These are phyloP conservation scores for Camillea tinctor DNA, from an alignment of 2,329 filamentous ascomycete genomes.

Conservation along the genomic window DNA sequence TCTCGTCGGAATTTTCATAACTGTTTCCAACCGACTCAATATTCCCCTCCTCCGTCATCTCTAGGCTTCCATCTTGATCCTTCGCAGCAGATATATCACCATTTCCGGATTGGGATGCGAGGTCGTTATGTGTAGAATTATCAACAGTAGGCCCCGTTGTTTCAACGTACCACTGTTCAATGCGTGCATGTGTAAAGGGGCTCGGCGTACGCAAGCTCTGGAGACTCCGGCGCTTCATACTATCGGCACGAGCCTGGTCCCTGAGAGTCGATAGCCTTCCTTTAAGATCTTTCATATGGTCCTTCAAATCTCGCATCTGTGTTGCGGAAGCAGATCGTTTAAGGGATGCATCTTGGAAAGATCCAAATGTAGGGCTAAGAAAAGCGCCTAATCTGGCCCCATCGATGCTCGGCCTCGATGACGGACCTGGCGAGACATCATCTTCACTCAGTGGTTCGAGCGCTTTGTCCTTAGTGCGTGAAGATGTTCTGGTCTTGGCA, in stretches of 20 bases:
- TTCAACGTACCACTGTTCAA: constrained; percentile 52
- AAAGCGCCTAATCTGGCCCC: constrained; percentile 37
- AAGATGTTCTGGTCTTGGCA: constrained; percentile 37
- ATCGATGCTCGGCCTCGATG: constrained; percentile 23
- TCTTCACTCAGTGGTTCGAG: constrained; percentile 57
- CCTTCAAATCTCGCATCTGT: constrained; percentile 71
- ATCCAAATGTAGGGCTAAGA: constrained; percentile 46
- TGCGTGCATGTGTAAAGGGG: constrained; percentile 70
- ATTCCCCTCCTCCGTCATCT: constrained; percentile 17
- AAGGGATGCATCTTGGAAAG: constrained; percentile 46
- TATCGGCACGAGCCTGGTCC: constrained; percentile 76
- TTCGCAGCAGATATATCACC: constrained; percentile 19
- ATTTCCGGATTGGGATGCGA: constrained; percentile 10
- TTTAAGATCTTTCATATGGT: constrained; percentile 83
- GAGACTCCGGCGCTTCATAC: constrained; percentile 71
- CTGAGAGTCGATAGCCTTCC: constrained; percentile 80
- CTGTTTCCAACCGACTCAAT: constrained; percentile 29
- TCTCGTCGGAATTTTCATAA: constrained; percentile 29
- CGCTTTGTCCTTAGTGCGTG: constrained; percentile 40
- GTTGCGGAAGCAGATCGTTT: constrained; percentile 70
- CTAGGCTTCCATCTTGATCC: constrained; percentile 8
- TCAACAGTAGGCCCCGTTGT: constrained; percentile 16
- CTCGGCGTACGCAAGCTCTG: constrained; percentile 74
- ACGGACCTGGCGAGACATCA: constrained; percentile 34
- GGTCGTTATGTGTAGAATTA: constrained; percentile 11